Base-by-base conservation (phyloP, 2,329 filamentous ascomycete species). In the Aquanectria penicillioides region DNA sequence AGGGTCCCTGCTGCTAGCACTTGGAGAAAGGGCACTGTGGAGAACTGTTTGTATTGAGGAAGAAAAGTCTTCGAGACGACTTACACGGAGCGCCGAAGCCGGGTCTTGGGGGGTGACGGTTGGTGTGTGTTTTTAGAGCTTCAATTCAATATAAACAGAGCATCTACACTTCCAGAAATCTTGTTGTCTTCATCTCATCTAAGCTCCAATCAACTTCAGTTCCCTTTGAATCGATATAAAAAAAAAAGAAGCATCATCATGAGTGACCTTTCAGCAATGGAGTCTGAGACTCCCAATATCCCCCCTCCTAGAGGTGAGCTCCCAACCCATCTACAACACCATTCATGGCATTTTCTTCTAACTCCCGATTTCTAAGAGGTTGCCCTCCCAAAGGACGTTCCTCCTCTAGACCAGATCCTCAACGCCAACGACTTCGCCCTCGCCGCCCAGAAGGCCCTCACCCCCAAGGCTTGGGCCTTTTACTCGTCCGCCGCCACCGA, bases 401-500 rank as follows among this genome's bases (percentile, higher is more conserved):
- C 69, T 3, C 41, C 41, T 2, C 59, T 73, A 5, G 40, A 58
- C 3, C 46, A 67, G 7, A 68, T 73, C 37, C 58, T 73, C 26
- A 73, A 65, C 3, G 68, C 71, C 18, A 59, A 87, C 60, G 88
- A 90, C 74, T 90, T 90, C 68, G 81, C 86, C 48, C 57, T 75
- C 10, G 85, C 83, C 0, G 87, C 88, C 4, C 79, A 81, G 13
- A 76, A 77, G 22, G 83, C 81, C 6, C 79, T 88, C 43, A 80
- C 80, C 8, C 80, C 82, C 18, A 90, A 91, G 68, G 84, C 87
- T n/a, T 90, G 86, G 86, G 88, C 88, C 0, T 91, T 90, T 68
- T 85, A 88, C 69, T 89, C 86, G 17, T 89, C 86, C 8, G 88
- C 87, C 2, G 85, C 88, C 10, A 89, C 86, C 6, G 88, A 83